phyloP scores from a whole-genome alignment of 2,329 filamentous ascomycete genomes.

The Cylindrodendrum hubeiense region DNA sequence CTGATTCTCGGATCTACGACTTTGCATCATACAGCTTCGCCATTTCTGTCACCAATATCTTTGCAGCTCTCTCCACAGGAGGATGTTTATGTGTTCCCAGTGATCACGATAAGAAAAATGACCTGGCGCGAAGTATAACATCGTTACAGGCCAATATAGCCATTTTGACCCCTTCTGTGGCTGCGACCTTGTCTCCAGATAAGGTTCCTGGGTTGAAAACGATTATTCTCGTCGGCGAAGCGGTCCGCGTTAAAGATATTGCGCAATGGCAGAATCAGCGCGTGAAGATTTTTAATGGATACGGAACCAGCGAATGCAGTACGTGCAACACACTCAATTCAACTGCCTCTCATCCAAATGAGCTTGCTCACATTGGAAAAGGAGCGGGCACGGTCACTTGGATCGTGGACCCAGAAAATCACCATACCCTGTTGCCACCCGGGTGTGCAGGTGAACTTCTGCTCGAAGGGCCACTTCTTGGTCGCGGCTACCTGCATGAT shows the following conservation, averaged over 20 bases:
- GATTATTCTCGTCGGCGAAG: too few species aligned
- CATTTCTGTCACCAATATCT: slow-evolving; percentile 21
- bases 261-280: too few species aligned
- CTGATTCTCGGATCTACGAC: slow-evolving; percentile 33
- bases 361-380: slow-evolving; percentile 7
- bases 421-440: slow-evolving; percentile 36
- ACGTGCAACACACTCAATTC: slow-evolving; percentile 13
- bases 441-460: slow-evolving; percentile 58
- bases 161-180: slow-evolving; percentile 24
- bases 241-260: too few species aligned
- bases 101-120: slow-evolving; percentile 20
- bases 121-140: neutral
- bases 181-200: too few species aligned
- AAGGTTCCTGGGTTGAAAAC: too few species aligned
- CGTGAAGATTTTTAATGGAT: slow-evolving; percentile 22
- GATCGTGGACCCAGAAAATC: slow-evolving; percentile 40
- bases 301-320: slow-evolving; percentile 23
- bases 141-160: neutral
- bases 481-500: slow-evolving; percentile 61
- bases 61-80: slow-evolving; percentile 57
- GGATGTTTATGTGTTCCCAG: slow-evolving; percentile 29
- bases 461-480: slow-evolving; percentile 59
- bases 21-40: neutral
- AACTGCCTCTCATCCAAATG: neutral
- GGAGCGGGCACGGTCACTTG: slow-evolving; percentile 26